phyloP scores from a whole-genome alignment of 805 yeast species.

The Candida ortonii region DNA sequence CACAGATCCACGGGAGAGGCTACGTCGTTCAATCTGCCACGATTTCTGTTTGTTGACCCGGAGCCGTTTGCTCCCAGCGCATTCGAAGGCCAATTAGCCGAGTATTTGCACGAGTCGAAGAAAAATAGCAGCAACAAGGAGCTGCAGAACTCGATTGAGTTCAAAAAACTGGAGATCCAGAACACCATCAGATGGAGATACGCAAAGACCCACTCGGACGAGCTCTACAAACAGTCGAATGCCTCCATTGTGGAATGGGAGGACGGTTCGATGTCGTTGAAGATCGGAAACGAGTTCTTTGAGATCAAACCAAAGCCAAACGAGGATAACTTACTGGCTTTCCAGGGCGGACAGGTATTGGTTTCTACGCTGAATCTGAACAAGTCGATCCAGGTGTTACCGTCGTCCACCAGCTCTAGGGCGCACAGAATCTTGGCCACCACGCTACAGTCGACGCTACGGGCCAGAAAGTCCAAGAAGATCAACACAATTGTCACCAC shows the following conservation, averaged over 20 bases:
- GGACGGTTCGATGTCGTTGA: constrained; percentile 84
- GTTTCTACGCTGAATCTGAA: constrained; percentile 64
- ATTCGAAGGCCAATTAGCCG: constrained; percentile 48
- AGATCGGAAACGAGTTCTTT: constrained; percentile 82
- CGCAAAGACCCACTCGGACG: constrained; percentile 66
- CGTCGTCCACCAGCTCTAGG: constrained; percentile 84
- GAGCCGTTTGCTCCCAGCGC: constrained; percentile 74
- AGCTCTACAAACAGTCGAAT: constrained; percentile 80
- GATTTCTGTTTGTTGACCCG: constrained; percentile 78
- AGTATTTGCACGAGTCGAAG: constrained; percentile 36
- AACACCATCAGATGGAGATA: constrained; percentile 95
- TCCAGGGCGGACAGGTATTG: constrained; percentile 68
- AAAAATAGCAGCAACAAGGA: constrained; percentile 44
- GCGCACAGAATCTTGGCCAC: constrained; percentile 79
- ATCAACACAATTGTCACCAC: constrained; percentile 50
- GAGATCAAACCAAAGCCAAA: constrained; percentile 67
- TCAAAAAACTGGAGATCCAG: constrained; percentile 30
- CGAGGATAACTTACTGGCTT: constrained; percentile 70
- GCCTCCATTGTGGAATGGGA: constrained; percentile 91
- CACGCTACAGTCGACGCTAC: constrained; percentile 54
- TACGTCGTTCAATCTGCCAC: constrained; percentile 64
- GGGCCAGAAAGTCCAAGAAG: constrained; percentile 42
- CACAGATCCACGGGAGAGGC: constrained; percentile 38
- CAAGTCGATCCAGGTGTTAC: constrained; percentile 71
- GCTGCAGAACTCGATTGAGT: constrained; percentile 47